Conservation (phyloP, 306 rosid genomes). For the Bauhinia variegata region DNA sequence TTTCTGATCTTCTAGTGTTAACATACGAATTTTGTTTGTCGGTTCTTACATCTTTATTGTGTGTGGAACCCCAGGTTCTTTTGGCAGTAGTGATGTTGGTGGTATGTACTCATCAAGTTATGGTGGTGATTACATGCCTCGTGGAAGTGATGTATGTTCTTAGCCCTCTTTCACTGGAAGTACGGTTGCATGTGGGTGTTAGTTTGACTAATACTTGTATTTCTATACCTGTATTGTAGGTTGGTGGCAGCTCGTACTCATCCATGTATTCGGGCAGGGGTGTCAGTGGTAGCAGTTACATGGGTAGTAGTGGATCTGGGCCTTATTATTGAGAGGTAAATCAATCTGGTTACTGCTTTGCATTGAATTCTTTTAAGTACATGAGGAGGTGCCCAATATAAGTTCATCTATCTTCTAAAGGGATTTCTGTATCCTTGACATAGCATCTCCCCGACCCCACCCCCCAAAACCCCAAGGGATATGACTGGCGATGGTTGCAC, state of each 20-base stretch:
- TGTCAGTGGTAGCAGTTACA: slow-evolving; percentile 73
- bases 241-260: slow-evolving; percentile 78
- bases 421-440: slow-evolving; percentile 39
- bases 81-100: slow-evolving; percentile 63
- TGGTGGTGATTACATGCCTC: slow-evolving; percentile 75
- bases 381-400: background rate
- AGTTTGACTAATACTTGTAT: slow-evolving; percentile 6
- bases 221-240: slow-evolving; percentile 49
- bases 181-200: slow-evolving; percentile 11
- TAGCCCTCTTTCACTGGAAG: slow-evolving; percentile 20
- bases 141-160: slow-evolving; percentile 79
- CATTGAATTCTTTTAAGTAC: slow-evolving; percentile 7
- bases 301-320: slow-evolving; percentile 79
- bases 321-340: slow-evolving; percentile 90
- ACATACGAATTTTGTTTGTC: slow-evolving; percentile 13
- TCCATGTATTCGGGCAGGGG: slow-evolving; percentile 79
- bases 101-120: slow-evolving; percentile 85
- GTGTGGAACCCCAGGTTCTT: slow-evolving; percentile 63
- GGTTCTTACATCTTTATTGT: slow-evolving; percentile 12
- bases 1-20: slow-evolving; percentile 25
- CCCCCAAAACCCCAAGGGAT: too few relatives aligned
- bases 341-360: slow-evolving; percentile 16
- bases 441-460: too few relatives aligned
- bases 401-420: slow-evolving; percentile 34
- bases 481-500: slow-evolving; percentile 58